Evolutionary conservation across 2,329 filamentous ascomycete species (phyloP), one percentile per base, ranked within the genome.

Genomic region (Tolypocladium nubicola): DNA sequence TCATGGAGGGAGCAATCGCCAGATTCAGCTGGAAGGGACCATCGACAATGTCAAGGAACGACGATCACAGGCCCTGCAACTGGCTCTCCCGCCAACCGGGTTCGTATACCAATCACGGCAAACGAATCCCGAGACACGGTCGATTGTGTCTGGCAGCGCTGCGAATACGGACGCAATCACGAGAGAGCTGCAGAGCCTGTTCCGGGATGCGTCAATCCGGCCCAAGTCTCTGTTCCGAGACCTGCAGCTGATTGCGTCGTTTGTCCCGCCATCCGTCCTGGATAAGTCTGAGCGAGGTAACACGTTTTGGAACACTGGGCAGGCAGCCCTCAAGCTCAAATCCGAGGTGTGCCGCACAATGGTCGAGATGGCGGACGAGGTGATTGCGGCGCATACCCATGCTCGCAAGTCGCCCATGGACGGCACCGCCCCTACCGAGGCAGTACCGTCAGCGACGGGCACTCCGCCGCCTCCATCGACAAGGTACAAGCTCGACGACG

Each of bases 241-340:
- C 66, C 71, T 94, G 52, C 89, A 94, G 67, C 89, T 85, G 61
- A 86, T 88, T 60, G 83, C 84, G 1, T 79, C 84, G 0, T 86
- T 88, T 64, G 82, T 88, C 3, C 80, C 84, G 6, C 70, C 83
- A 1, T 73, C 78, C 0, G 73, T 85, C 1, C 72, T 88, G 9
- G 85, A 88, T 65, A 80, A 79, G 62, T 81, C 81, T 0, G 84
- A 86, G 45, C 77, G 77, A 2, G 84, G 82, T 54, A 94, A 91
- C 64, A 90, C 92, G 0, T 97, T 97, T 69, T 89, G 91, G 82
- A 90, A 96, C 65, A 88, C 91, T 33, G 90, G 89, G 0, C 80
- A 96, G 7, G 93, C 94, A 0, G 91, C 93, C 2, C 78, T 97
- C n/a, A 84, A 85, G 40, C 80, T 96, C 56, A 97, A 97, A 71